Percentiles rank a stretch among this genome's conserved stretches.
phyloP scores from a whole-genome alignment of 352 stramenopile genomes.

The Saprolegnia diclina region DNA sequence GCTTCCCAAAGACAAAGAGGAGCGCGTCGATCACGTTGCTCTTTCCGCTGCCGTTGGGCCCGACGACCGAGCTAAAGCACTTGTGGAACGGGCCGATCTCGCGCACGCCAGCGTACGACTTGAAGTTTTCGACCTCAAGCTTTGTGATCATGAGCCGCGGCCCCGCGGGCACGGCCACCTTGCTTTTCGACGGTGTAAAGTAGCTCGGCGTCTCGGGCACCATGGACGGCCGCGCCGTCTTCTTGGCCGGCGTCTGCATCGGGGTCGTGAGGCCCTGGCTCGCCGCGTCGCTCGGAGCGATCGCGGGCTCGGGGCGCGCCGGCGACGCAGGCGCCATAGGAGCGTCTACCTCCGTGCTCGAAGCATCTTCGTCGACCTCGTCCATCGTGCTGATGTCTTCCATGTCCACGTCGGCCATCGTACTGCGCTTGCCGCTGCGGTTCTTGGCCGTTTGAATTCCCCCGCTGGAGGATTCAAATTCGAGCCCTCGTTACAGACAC shows the following conservation, averaged over 20 bases:
- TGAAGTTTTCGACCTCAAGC: conserved; percentile 99
- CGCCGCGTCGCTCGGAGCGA: too few relatives aligned
- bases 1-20: conserved; percentile 99
- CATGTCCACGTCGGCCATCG: conserved; percentile 23
- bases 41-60: conserved; percentile 99
- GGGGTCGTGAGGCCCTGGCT: background rate
- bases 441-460: background rate
- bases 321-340: background rate
- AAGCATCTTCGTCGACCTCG: background rate
- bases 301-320: background rate
- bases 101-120: conserved; percentile 95
- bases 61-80: conserved; percentile 97
- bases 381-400: conserved; percentile 10
- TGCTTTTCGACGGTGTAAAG: background rate
- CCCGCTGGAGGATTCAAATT: conserved; percentile 2
- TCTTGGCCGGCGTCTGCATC: conserved; percentile 5
- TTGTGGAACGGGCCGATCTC: conserved; percentile 99
- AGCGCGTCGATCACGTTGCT: conserved; percentile 99
- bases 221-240: background rate
- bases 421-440: background rate
- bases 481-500: background rate
- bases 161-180: background rate
- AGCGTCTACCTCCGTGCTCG: conserved; percentile 3
- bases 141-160: conserved; percentile 95
- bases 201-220: conserved; percentile 2